Evolutionary conservation across 2,329 filamentous ascomycete species (phyloP).

Genomic region (Penicillium sp.): DNA sequence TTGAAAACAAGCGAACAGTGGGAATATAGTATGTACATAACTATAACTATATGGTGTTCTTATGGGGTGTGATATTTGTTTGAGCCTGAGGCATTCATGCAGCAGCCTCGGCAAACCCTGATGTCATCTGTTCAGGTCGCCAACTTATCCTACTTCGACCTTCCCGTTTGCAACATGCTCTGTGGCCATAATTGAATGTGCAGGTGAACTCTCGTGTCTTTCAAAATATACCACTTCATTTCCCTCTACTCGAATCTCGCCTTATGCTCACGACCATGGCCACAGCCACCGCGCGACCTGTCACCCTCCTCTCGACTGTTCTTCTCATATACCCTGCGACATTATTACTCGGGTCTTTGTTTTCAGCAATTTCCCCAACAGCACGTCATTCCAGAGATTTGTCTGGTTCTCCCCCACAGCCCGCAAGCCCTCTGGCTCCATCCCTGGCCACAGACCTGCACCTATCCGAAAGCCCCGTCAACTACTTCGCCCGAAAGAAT

Average conservation of each 20-base stretch:
- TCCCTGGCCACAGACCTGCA: slow-evolving; percentile 31
- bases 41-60: too few species aligned
- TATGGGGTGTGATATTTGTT: not conserved
- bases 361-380: slow-evolving; percentile 71
- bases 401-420: slow-evolving; percentile 40
- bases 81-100: slow-evolving; percentile 4
- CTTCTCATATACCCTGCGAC: slow-evolving; percentile 73
- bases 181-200: not conserved
- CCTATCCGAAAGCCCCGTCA: slow-evolving; percentile 33
- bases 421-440: slow-evolving; percentile 52
- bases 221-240: not conserved
- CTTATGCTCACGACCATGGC: slow-evolving; percentile 14
- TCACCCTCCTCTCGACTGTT: slow-evolving; percentile 55
- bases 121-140: slow-evolving; percentile 8
- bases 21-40: too few species aligned
- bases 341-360: slow-evolving; percentile 77
- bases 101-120: slow-evolving; percentile 9
- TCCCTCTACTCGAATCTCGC: not conserved
- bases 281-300: slow-evolving; percentile 13
- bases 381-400: slow-evolving; percentile 47
- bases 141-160: slow-evolving; percentile 1
- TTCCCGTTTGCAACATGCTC: slow-evolving; percentile 7
- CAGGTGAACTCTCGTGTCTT: not conserved
- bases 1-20: too few species aligned
- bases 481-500: slow-evolving; percentile 89